phyloP scores from a whole-genome alignment of 164 flowering plant species.

The Umbilicus rupestris region DNA sequence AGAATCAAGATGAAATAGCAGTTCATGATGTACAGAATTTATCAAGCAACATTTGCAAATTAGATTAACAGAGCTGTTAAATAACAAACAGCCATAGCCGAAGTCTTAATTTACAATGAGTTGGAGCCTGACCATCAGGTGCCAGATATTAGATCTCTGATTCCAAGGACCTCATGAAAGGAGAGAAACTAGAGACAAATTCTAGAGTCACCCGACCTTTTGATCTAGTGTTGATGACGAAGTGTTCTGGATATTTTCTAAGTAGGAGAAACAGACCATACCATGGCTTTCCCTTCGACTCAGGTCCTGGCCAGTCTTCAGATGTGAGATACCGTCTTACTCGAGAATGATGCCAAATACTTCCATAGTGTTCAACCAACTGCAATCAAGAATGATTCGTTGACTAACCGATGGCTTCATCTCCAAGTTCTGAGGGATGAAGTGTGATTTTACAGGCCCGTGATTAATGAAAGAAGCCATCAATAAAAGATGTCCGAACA shows the following conservation, averaged over 20 bases:
- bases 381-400: conserved; percentile 18
- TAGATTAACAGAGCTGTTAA: background rate
- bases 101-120: background rate
- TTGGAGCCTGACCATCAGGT: too few species aligned
- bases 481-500: background rate
- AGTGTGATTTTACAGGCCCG: too few species aligned
- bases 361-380: conserved; percentile 66
- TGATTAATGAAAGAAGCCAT: background rate
- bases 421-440: too few species aligned
- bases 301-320: conserved; percentile 69
- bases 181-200: conserved; percentile 88
- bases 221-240: conserved; percentile 91
- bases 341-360: conserved; percentile 82
- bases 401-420: background rate
- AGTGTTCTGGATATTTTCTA: conserved; percentile 93
- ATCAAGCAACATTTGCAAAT: too few species aligned
- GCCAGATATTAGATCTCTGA: background rate
- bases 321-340: conserved; percentile 86
- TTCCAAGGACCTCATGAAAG: conserved; percentile 33
- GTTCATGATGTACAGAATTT: too few species aligned
- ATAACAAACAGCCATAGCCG: background rate
- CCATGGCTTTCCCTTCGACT: conserved; percentile 87
- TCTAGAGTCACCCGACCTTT: conserved; percentile 77
- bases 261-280: conserved; percentile 83
- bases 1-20: too few species aligned